Evolutionary conservation across 345 rosid genomes (phyloP), one percentile per base, ranked within the genome.

Genomic region (Anastatica hierochuntica): DNA sequence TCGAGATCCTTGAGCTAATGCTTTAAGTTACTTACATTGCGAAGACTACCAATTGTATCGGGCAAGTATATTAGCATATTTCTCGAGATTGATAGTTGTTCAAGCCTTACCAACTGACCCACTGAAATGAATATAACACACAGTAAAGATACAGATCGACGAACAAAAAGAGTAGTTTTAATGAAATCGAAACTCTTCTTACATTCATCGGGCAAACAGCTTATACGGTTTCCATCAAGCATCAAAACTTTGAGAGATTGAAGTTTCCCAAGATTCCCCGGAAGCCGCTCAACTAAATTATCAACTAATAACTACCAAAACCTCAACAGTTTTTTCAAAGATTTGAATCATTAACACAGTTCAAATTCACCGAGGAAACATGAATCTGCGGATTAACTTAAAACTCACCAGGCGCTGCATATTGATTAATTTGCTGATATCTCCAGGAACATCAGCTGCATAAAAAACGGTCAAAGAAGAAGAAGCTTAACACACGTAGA

Each of bases 191-290:
- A 65, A 58, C 23, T 71, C 2, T 72, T 35, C 63, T 71, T 84
- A 90, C 98, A 79, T 83, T 90, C 98, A 82, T 90, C 96, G 49
- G 96, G 96, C 70, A 87, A 78, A 70, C 77, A 77, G 56, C 80
- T 49, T 36, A 84, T 69, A 31, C 55, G 83, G 68, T 90, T 90
- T 21, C 85, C 85, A 77, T 87, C 95, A 62, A 90, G 95, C 14
- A 62, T 84, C 92, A 87, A 69, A 50, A 81, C 65, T 80, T 87
- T 90, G 14, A 90, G 73, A 43, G 89, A 80, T 26, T 87, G 89
- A 76, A 90, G 92, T 43, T 84, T 87, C 66, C 98, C 98, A 64
- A 90, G 59, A 63, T 78, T 87, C 36, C 76, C 62, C 1, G 96
- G 98, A 43, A 90, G 78, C 24, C 75, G 74, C 59, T 78, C 81